Base-by-base conservation (phyloP, 257 asterid species). In the Oldenlandia corymbosa region DNA sequence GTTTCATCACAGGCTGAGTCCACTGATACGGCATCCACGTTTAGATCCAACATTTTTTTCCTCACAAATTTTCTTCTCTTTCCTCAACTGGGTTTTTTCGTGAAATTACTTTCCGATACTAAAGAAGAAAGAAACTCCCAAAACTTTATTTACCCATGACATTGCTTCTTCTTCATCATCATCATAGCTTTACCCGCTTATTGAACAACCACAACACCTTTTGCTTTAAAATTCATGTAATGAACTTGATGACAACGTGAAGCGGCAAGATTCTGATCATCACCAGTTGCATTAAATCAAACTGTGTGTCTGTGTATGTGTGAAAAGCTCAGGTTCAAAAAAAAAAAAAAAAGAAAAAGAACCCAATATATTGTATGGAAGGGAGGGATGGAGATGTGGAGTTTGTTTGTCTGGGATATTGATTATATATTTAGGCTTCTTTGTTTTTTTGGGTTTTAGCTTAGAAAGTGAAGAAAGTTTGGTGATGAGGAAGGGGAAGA, bases 41-140 rank as follows among this genome's bases (percentile, higher is more conserved):
- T 90, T 69, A 90, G 95, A 90, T 90, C 96, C 89, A 90, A 83
- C 97, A 88, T 83, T 67, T 75, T 75, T 9, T 58, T 53, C 36
- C 30, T 31, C n/a, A 11, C 39, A 34, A 34, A 34, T n/a, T n/a
- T n/a, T n/a, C n/a, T n/a, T n/a, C n/a, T n/a, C n/a, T n/a, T n/a
- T n/a, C n/a, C 39, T 34, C 39, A 34, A 9, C 39, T 34, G 39
- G 39, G 4, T 34, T 34, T 34, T 9, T n/a, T n/a, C n/a, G n/a
- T n/a, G n/a, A n/a, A 34, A 9, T 3, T 34, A 34, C 46, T 4
- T 14, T 7, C 2, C 27, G 13, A 23, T 7, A 2, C 13, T 46
- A 7, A 18, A 1, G 16, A 43, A 43, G 48, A 43, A 6, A 43
- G 16, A 43, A 43, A 39, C 4, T n/a, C n/a, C n/a, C 2, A 39